These are phyloP conservation scores for Cercophora newfieldiana DNA, from an alignment of 495 filamentous ascomycete species.

Conservation along the genomic window DNA sequence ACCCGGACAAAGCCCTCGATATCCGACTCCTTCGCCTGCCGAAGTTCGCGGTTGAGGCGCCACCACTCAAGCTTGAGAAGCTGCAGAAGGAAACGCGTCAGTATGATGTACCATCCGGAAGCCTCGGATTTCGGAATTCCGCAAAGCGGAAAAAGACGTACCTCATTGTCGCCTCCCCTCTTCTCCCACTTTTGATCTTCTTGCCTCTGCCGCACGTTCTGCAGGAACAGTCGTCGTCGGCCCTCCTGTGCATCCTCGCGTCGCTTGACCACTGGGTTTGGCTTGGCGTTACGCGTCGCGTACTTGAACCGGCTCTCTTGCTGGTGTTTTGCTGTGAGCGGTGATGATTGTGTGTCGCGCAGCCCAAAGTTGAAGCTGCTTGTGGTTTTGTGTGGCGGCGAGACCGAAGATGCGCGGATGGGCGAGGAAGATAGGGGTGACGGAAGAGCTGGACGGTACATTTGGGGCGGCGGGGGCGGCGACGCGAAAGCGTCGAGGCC, in stretches of 20 bases:
- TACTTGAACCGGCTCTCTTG: conserved; percentile 23
- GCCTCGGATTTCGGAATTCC: background rate
- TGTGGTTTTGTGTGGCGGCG: conserved; percentile 3
- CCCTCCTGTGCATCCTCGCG: conserved; percentile 43
- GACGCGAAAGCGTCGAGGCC: conserved; percentile 22
- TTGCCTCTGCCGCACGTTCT: conserved; percentile 69
- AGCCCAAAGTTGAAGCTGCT: conserved; percentile 1
- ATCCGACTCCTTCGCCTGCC: conserved; percentile 47
- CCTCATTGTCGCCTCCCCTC: conserved; percentile 76
- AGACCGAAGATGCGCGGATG: conserved; percentile 21
- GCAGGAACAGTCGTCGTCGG: conserved; percentile 67
- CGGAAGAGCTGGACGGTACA: conserved; percentile 22
- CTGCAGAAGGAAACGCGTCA: conserved; percentile 36
- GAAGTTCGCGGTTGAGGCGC: conserved; percentile 41
- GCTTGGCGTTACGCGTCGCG: conserved; percentile 20
- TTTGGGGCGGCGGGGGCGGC: conserved; percentile 10
- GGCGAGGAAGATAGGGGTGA: conserved; percentile 28
- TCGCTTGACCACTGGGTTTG: conserved; percentile 26
- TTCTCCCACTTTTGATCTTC: conserved; percentile 66
- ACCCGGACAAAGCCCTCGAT: conserved; percentile 50
- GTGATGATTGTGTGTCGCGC: conserved; percentile 21
- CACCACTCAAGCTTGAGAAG: conserved; percentile 50
- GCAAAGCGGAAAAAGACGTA: conserved; percentile 36
- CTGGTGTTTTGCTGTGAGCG: conserved; percentile 11
- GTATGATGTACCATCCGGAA: background rate